Conservation (phyloP, 2,329 filamentous ascomycete species). For the Samsoniella hepiali region DNA sequence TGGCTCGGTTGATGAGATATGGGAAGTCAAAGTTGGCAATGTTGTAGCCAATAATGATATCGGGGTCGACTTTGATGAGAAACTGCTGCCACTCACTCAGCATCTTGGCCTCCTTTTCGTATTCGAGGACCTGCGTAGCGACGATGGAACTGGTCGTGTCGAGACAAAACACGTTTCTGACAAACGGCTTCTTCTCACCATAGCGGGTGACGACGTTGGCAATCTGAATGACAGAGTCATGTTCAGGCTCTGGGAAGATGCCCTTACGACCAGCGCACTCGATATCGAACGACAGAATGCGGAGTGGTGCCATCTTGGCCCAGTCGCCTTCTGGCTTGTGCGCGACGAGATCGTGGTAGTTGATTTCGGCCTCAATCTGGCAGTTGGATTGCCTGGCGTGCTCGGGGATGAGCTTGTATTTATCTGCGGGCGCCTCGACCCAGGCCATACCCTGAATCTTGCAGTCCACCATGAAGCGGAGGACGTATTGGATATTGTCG, state of each 20-base stretch:
- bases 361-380: constrained; percentile 88
- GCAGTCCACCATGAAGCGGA: constrained; percentile 97
- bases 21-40: constrained; percentile 98
- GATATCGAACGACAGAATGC: constrained; percentile 95
- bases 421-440: constrained; percentile 77
- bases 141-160: constrained; percentile 91
- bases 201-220: constrained; percentile 93
- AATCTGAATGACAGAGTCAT: constrained; percentile 96
- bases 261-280: constrained; percentile 97
- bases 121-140: constrained; percentile 88
- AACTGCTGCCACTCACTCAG: constrained; percentile 91
- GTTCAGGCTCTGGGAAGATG: constrained; percentile 88
- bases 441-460: constrained; percentile 95
- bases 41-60: constrained; percentile 98
- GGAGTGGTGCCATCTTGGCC: constrained; percentile 94
- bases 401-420: constrained; percentile 67
- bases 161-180: constrained; percentile 93
- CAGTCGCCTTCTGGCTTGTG: constrained; percentile 90
- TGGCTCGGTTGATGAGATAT: constrained; percentile 85
- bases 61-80: constrained; percentile 83
- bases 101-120: constrained; percentile 79
- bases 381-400: constrained; percentile 80
- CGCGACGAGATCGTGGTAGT: constrained; percentile 78
- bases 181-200: constrained; percentile 91
- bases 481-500: constrained; percentile 91